A percentile compares a stretch with the other conserved stretches of the same genome.
These are phyloP conservation scores for Penicillium sp. DNA, from an alignment of 2,329 filamentous ascomycete species.

Conservation along the genomic window DNA sequence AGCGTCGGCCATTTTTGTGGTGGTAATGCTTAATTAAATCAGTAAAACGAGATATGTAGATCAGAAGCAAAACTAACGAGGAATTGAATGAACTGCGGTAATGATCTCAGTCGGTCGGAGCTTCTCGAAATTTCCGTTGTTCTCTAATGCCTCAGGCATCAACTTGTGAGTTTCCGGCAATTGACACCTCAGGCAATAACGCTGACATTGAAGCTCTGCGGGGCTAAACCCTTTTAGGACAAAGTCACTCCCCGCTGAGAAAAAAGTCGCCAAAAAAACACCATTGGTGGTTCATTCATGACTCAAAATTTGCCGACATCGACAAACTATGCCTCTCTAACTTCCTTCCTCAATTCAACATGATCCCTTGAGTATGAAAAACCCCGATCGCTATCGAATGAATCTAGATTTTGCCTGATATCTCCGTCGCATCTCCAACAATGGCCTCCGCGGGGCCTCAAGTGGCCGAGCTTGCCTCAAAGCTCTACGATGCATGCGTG, in stretches of 20 bases:
- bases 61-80: conserved; percentile 11
- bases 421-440: conserved; percentile 23
- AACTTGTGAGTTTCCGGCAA: conserved; percentile 1
- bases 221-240: conserved; percentile 21
- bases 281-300: conserved; percentile 16
- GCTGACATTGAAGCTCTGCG: conserved; percentile 6
- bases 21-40: conserved; percentile 3
- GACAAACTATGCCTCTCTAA: conserved; percentile 22
- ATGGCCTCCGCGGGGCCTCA: conserved; percentile 39
- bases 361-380: conserved; percentile 35
- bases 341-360: conserved; percentile 14
- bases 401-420: conserved; percentile 27
- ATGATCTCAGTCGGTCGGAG: conserved; percentile 29
- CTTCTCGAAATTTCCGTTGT: conserved; percentile 49
- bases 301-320: conserved; percentile 13
- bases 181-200: conserved; percentile 5
- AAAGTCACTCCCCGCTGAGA: conserved; percentile 25
- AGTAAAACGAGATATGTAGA: not conserved
- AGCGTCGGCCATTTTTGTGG: conserved; percentile 65
- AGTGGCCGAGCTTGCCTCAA: conserved; percentile 42
- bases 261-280: conserved; percentile 33
- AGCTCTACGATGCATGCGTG: conserved; percentile 47
- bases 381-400: conserved; percentile 29
- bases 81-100: conserved; percentile 8
- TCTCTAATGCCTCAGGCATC: conserved; percentile 27